Evolutionary conservation across 805 yeast species (phyloP).

Genomic region (Candida ponderosae): DNA sequence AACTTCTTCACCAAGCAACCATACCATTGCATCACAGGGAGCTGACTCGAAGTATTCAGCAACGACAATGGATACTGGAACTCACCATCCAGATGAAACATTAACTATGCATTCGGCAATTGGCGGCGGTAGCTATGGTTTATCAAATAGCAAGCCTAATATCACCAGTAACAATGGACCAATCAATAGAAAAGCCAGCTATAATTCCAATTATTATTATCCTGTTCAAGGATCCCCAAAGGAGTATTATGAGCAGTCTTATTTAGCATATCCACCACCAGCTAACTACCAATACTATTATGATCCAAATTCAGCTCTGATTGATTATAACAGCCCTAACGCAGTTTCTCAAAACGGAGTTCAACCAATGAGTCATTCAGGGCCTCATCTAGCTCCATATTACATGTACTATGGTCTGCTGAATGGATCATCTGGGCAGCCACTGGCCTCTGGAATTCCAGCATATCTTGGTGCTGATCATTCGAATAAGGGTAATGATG

Average conservation of each 20-base stretch:
- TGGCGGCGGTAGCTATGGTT: conserved; percentile 7
- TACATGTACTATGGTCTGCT: conserved; percentile 20
- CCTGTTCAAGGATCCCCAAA: conserved; percentile 17
- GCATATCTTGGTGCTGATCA: neutral
- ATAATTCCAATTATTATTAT: conserved; percentile 20
- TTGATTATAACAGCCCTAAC: conserved; percentile 4
- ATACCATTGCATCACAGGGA: conserved; percentile 16
- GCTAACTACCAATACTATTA: conserved; percentile 1
- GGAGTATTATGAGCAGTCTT: conserved; percentile 19
- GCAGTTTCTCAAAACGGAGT: conserved; percentile 9
- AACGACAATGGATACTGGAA: conserved; percentile 14
- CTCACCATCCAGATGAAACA: conserved; percentile 6
- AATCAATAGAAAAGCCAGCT: conserved; percentile 13
- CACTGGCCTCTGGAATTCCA: neutral
- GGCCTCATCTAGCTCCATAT: conserved; percentile 19
- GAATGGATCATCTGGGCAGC: conserved; percentile 8
- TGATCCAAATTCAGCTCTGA: neutral
- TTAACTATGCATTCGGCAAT: conserved; percentile 10
- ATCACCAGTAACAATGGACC: conserved; percentile 8
- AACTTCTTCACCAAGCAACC: conserved; percentile 19
- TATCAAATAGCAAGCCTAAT: conserved; percentile 5
- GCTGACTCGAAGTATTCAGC: conserved; percentile 18
- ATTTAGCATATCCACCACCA: conserved; percentile 10
- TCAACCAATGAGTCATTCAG: conserved; percentile 5
- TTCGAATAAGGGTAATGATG: neutral